Percentiles rank a stretch among this genome's conserved stretches.
Evolutionary conservation across 225 moss, liverwort and hornwort genomes (phyloP).

Genomic region (Pleurozium schreberi): DNA sequence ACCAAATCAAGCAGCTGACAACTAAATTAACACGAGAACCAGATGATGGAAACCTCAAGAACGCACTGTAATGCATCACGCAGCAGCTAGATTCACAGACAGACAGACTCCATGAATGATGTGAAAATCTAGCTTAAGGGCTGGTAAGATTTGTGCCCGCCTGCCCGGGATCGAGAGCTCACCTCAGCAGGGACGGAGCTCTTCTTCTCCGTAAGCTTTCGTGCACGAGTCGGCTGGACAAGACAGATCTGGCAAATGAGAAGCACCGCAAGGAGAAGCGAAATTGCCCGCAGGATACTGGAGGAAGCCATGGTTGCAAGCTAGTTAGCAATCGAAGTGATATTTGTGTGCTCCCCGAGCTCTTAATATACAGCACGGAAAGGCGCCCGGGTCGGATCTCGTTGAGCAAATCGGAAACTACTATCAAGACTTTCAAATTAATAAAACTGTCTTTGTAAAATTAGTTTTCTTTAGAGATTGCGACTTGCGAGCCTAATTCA

Average conservation of each 20-base stretch:
- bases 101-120: background rate
- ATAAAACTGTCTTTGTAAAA: background rate
- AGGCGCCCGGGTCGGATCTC: background rate
- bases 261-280: background rate
- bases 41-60: background rate
- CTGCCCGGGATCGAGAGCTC: no score
- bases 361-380: slow-evolving; percentile 9
- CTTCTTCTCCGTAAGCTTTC: slow-evolving; percentile 3
- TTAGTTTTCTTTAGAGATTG: background rate
- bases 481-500: background rate
- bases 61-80: background rate
- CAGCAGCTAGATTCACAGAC: background rate
- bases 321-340: background rate
- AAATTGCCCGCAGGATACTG: background rate
- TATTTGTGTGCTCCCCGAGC: background rate
- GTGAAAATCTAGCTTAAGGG: background rate
- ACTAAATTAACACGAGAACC: background rate
- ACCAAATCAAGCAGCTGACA: background rate
- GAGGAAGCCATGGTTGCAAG: background rate
- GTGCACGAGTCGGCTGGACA: background rate
- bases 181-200: background rate
- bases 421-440: background rate
- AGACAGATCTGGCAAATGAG: slow-evolving; percentile 14
- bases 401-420: background rate
- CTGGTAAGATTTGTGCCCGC: background rate